Conservation (phyloP, 2,329 filamentous ascomycete species). For the Nothophoma quercina region DNA sequence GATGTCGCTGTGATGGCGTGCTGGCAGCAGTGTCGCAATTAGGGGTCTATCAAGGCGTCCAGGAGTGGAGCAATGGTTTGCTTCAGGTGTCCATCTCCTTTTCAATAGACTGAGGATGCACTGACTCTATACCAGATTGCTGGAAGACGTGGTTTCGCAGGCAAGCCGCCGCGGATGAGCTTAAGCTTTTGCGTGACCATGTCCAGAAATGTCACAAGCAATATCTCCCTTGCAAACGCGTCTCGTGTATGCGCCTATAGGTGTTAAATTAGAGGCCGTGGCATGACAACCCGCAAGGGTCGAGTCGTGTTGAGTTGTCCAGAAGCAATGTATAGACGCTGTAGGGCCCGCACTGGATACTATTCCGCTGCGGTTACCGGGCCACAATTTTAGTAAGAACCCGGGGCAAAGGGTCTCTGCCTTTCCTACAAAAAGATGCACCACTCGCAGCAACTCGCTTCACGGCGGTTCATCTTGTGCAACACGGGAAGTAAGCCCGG, state of each 20-base stretch:
- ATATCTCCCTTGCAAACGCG: slow-evolving; percentile 7
- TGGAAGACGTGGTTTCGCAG: slow-evolving; percentile 7
- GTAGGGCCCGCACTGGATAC: background rate
- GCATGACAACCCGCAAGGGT: slow-evolving; percentile 7
- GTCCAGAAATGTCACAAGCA: background rate
- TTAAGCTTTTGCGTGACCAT: slow-evolving; percentile 2
- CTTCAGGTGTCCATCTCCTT: slow-evolving; percentile 19
- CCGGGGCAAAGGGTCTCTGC: slow-evolving; percentile 16
- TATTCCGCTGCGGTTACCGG: slow-evolving; percentile 17
- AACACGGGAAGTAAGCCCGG: slow-evolving; percentile 9
- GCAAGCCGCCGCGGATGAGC: background rate
- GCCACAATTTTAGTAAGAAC: slow-evolving; percentile 5
- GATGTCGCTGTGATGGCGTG: slow-evolving; percentile 4
- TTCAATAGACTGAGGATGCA: slow-evolving; percentile 17
- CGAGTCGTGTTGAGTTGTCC: background rate
- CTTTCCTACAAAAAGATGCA: slow-evolving; percentile 7
- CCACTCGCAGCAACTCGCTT: slow-evolving; percentile 15
- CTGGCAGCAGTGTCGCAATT: slow-evolving; percentile 4
- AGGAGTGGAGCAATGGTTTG: slow-evolving; percentile 15
- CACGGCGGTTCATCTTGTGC: slow-evolving; percentile 16
- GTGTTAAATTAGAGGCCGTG: background rate
- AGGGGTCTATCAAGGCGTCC: slow-evolving; percentile 8
- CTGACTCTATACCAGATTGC: slow-evolving; percentile 9
- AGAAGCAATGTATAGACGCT: background rate
- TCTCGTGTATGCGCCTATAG: slow-evolving; percentile 9